Conservation (phyloP, 306 rosid genomes). For the barrel medic (Medicago truncatula) region DNA sequence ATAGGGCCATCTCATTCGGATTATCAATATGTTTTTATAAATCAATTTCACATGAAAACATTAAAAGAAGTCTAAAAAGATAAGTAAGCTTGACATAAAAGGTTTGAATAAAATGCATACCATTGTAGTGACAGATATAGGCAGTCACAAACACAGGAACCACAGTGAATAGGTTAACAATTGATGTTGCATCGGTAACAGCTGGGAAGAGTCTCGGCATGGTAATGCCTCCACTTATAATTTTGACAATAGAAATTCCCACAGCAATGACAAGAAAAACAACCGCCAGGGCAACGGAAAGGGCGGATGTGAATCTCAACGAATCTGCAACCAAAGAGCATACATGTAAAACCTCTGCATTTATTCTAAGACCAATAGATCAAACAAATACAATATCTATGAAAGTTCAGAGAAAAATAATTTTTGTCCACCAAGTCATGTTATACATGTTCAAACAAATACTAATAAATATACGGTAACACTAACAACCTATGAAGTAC, state of each 20-base stretch:
- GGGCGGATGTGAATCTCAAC: slow-evolving; percentile 83
- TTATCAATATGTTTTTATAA: not conserved
- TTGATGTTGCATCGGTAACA: slow-evolving; percentile 56
- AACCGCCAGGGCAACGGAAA: slow-evolving; percentile 85
- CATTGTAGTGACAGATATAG: slow-evolving; percentile 89
- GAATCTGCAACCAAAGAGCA: slow-evolving; percentile 76
- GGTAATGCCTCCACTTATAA: slow-evolving; percentile 66
- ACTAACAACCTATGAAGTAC: not conserved
- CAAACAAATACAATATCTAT: slow-evolving; percentile 2
- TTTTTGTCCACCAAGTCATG: not conserved
- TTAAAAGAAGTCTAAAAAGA: slow-evolving; percentile 18
- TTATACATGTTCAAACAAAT: not conserved
- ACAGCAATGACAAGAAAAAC: slow-evolving; percentile 86
- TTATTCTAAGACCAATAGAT: slow-evolving; percentile 17
- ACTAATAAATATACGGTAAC: not conserved
- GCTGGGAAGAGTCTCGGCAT: slow-evolving; percentile 84
- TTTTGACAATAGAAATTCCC: slow-evolving; percentile 81
- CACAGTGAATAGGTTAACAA: slow-evolving; percentile 73
- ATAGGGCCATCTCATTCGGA: not conserved
- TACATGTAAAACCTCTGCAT: slow-evolving; percentile 35
- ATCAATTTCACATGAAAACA: slow-evolving; percentile 12
- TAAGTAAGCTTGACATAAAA: slow-evolving; percentile 27
- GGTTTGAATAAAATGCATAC: slow-evolving; percentile 54
- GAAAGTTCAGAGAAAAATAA: not conserved
- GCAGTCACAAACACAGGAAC: slow-evolving; percentile 95